phyloP scores from a whole-genome alignment of 2,329 filamentous ascomycete genomes.

The Lomentospora prolificans region DNA sequence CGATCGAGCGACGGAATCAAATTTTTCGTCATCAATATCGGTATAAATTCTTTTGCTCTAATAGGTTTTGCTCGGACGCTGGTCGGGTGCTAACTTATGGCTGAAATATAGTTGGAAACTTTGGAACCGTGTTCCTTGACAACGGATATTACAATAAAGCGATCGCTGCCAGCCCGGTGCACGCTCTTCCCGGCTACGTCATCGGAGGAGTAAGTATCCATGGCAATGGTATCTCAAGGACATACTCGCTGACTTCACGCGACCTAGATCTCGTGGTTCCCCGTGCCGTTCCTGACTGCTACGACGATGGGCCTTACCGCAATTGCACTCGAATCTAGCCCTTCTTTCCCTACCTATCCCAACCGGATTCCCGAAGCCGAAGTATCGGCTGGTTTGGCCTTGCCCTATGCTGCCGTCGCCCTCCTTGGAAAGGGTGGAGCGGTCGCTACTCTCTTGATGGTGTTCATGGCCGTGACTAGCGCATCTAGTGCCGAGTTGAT shows the following conservation, averaged over 20 bases:
- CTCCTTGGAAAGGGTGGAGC: conserved; percentile 76
- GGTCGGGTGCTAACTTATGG: neutral
- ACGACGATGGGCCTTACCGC: conserved; percentile 82
- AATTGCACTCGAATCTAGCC: conserved; percentile 66
- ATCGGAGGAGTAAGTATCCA: conserved; percentile 60
- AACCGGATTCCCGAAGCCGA: conserved; percentile 63
- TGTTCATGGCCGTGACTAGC: conserved; percentile 86
- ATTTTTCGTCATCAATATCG: conserved; percentile 80
- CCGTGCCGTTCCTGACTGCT: conserved; percentile 81
- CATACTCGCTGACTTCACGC: neutral
- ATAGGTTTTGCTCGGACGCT: too few species aligned
- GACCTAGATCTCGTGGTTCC: conserved; percentile 55
- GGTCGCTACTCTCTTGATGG: conserved; percentile 64
- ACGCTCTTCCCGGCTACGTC: conserved; percentile 81
- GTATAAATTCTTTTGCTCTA: neutral
- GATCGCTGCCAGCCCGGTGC: conserved; percentile 75
- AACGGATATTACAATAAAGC: conserved; percentile 92
- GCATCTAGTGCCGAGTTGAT: conserved; percentile 78
- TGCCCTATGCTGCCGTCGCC: conserved; percentile 77
- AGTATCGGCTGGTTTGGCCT: conserved; percentile 71
- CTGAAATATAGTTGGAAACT: conserved; percentile 56
- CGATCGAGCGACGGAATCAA: conserved; percentile 68
- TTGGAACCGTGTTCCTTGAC: conserved; percentile 75
- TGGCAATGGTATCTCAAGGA: neutral
- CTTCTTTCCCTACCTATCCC: conserved; percentile 62